A percentile compares a stretch with the other conserved stretches of the same genome.
Conservation (phyloP, 2,329 filamentous ascomycete genomes). For the Penicillium sp. region DNA sequence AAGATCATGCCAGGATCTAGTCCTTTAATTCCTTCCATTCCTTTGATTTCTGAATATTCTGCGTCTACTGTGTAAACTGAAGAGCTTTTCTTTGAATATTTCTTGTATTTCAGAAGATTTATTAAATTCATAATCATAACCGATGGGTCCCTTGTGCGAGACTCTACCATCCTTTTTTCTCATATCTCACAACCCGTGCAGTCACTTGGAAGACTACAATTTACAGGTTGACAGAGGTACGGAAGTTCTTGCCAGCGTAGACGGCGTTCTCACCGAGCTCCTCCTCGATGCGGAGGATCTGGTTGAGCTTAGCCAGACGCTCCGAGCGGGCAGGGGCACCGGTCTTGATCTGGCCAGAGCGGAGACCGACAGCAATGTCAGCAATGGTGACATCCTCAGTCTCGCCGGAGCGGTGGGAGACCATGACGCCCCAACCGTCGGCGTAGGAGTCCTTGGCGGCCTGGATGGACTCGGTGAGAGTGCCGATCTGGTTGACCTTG, state of each 20-base stretch:
- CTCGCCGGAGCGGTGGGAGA: constrained; percentile 98
- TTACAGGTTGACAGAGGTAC: constrained; percentile 86
- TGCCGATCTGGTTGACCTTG: constrained; percentile 99
- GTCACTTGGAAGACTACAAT: constrained; percentile 27
- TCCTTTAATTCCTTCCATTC: not conserved
- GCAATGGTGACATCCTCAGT: constrained; percentile 99
- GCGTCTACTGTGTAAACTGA: not conserved
- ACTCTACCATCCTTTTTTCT: constrained; percentile 22
- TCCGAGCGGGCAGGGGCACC: constrained; percentile 95
- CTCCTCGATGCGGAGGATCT: constrained; percentile 99
- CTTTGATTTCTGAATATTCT: not conserved
- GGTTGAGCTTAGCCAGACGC: constrained; percentile 99
- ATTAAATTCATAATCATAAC: constrained; percentile 35
- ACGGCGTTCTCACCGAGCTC: constrained; percentile 90
- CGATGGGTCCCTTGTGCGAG: constrained; percentile 12
- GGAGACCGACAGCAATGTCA: constrained; percentile 95
- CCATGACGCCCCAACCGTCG: constrained; percentile 98
- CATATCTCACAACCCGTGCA: constrained; percentile 7
- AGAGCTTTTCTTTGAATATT: constrained; percentile 7
- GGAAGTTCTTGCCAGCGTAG: constrained; percentile 92
- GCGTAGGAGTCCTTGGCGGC: constrained; percentile 98
- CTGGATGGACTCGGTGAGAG: constrained; percentile 97
- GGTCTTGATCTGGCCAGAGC: constrained; percentile 98
- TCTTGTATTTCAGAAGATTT: constrained; percentile 26
- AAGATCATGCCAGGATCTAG: not conserved